These are phyloP conservation scores for Suillus fuscotomentosus DNA, from an alignment of 768 basidiomycete species.

Conservation along the genomic window DNA sequence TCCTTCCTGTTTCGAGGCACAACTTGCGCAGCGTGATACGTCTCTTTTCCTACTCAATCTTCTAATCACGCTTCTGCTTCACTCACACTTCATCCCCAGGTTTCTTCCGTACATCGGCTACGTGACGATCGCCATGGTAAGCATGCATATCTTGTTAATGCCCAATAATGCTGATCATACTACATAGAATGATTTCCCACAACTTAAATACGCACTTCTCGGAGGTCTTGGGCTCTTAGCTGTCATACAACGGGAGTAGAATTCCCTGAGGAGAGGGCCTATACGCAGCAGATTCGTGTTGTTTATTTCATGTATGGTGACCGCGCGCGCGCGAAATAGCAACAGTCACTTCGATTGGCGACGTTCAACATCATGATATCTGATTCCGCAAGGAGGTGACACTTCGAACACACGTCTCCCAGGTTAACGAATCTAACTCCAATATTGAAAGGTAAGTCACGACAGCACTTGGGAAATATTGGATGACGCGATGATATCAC, in stretches of 20 bases:
- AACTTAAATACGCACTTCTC: slow-evolving; percentile 83
- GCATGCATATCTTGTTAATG: not conserved
- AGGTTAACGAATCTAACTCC: not conserved
- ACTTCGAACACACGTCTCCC: not conserved
- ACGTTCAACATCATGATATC: not conserved
- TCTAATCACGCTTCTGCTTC: not conserved
- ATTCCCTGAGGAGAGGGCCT: not conserved
- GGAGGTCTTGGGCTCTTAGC: slow-evolving; percentile 81
- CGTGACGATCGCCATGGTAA: slow-evolving; percentile 93
- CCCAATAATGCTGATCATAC: slow-evolving; percentile 6
- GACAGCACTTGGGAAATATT: not conserved
- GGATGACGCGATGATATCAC: not conserved
- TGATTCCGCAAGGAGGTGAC: not conserved
- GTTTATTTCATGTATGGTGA: not conserved
- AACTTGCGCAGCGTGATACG: not conserved
- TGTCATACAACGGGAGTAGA: slow-evolving; percentile 80
- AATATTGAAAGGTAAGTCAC: not conserved
- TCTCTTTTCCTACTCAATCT: not conserved
- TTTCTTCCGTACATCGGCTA: slow-evolving; percentile 96
- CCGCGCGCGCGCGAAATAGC: not conserved
- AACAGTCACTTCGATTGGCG: not conserved
- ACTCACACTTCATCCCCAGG: slow-evolving; percentile 36
- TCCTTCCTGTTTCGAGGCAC: too few relatives aligned
- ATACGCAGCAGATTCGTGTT: not conserved
- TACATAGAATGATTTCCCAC: slow-evolving; percentile 89